A percentile compares a stretch with the other conserved stretches of the same genome.
Evolutionary conservation across 225 moss, liverwort and hornwort genomes (phyloP).

Genomic region (Straminergon stramineum): DNA sequence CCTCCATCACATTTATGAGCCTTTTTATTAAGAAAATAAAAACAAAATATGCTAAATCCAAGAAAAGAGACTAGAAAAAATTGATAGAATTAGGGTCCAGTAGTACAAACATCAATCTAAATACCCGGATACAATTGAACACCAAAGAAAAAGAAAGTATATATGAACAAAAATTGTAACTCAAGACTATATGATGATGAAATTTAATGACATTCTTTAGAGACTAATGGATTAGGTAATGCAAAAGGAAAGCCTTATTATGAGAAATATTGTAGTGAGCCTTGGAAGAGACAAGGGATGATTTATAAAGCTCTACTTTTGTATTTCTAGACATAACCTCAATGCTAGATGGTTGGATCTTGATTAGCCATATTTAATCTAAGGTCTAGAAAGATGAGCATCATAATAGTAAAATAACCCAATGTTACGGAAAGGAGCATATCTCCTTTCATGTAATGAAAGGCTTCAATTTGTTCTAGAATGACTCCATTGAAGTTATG

Average conservation of each 20-base stretch:
- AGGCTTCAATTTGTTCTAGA: fast-evolving
- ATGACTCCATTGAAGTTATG: not conserved
- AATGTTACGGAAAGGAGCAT: fast-evolving
- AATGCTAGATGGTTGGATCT: not conserved
- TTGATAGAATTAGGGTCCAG: no score
- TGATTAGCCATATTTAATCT: not conserved
- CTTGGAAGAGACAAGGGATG: fast-evolving
- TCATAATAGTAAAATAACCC: not conserved
- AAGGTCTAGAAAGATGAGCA: not conserved
- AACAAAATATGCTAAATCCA: not conserved
- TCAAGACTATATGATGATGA: no score
- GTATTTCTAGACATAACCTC: not conserved
- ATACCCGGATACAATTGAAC: no score
- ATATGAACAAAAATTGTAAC: no score
- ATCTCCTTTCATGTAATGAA: not conserved
- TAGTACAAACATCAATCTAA: no score
- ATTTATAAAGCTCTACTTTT: not conserved
- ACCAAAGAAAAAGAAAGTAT: no score
- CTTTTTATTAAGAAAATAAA: not conserved
- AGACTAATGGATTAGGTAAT: not conserved
- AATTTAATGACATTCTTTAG: no score
- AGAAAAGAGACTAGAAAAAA: no score
- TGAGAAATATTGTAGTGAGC: not conserved
- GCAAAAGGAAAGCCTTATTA: not conserved
- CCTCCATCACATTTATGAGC: fast-evolving